Conservation (phyloP, 2,329 filamentous ascomycete species). For the Myriosclerotinia curreyana region DNA sequence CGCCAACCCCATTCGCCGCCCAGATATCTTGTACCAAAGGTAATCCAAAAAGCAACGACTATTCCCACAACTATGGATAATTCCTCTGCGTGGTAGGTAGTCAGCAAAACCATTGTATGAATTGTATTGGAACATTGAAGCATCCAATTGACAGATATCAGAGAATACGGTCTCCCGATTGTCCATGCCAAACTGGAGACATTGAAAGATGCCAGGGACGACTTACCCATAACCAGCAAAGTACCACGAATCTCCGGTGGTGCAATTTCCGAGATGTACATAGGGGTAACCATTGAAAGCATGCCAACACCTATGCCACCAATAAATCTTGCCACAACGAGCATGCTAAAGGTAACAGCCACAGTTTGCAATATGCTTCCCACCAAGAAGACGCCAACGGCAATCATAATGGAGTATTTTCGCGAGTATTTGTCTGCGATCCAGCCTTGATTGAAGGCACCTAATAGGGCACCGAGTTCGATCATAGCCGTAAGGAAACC, state of each 20-base stretch:
- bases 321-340: conserved; percentile 48
- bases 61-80: conserved; percentile 46
- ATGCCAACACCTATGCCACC: conserved; percentile 49
- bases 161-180: not conserved
- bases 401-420: conserved; percentile 51
- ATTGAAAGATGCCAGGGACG: not conserved
- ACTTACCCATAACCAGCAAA: conserved; percentile 24
- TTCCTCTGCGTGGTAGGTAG: conserved; percentile 26
- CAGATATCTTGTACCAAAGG: conserved; percentile 44
- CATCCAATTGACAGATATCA: not conserved
- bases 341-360: conserved; percentile 49
- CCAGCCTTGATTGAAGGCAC: conserved; percentile 26
- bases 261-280: conserved; percentile 51
- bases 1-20: conserved; percentile 32
- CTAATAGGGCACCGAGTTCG: conserved; percentile 41
- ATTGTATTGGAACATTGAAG: not conserved
- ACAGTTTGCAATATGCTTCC: conserved; percentile 52
- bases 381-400: conserved; percentile 50
- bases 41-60: conserved; percentile 45
- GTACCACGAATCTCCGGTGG: conserved; percentile 41
- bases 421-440: conserved; percentile 51
- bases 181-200: not conserved
- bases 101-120: not conserved
- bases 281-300: conserved; percentile 45
- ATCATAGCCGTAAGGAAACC: conserved; percentile 39